Base-by-base conservation (phyloP, 139 green algal species). In the Tetradesmus obliquus region DNA sequence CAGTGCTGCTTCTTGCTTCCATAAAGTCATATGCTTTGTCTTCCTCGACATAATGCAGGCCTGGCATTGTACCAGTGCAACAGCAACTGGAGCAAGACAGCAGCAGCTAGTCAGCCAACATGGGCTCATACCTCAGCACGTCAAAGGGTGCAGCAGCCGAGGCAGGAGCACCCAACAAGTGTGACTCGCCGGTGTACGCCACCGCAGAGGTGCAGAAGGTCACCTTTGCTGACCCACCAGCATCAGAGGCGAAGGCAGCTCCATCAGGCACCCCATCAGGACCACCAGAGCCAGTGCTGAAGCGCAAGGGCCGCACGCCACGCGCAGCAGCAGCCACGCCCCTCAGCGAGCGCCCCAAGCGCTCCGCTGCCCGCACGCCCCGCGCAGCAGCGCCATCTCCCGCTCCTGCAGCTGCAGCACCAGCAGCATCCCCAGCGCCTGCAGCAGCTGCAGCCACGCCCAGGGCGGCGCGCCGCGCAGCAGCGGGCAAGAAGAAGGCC, bases 91-190 rank as follows among this genome's bases (percentile, higher is more conserved):
- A 80, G 5, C 22, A 12, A 84, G n/a, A 53, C n/a, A 82, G 74
- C 74, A 82, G n/a, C 24, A 82, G n/a, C 3, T 82, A 17, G 72
- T 82, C 74, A 20, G 74, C n/a, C 85, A 66, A 5, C 5, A 90
- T 90, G 86, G 71, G 69, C 53, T 72, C 86, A 5, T 84, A 90
- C 51, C 69, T 90, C 71, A 90, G 71, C 71, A 90, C 55, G 0
- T 22, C 58, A 3, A 79, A 55, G 20, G 51, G 20, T 58, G 79
- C 79, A 84, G 79, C 79, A 10, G 55, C 20, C 15, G 20, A 69
- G 82, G 54, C 54, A 87, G 54, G 12, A 66, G 19, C 82, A 58
- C 24, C 76, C 20, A 55, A 2, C n/a, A 51, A 55, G n/a, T 82
- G 24, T n/a, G 8, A 53, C 24, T 53, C 76, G 76, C n/a, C 76